phyloP scores from a whole-genome alignment of 1,284 basidiomycete species.

The Naganishia liquefaciens region DNA sequence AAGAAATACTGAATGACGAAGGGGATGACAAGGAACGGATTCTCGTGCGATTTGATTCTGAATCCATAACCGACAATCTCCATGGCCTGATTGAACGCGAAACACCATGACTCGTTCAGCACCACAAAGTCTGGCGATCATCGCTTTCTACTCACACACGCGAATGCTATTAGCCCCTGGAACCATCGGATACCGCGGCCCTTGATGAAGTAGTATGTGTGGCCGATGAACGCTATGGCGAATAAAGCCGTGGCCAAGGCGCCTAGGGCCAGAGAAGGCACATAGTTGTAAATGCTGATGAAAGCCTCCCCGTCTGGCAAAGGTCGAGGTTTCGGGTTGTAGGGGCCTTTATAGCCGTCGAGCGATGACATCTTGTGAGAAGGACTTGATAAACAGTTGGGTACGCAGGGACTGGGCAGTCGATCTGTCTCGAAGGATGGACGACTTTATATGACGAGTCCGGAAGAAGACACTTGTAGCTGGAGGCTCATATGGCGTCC shows the following conservation, averaged over 20 bases:
- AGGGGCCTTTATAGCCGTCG: slow-evolving; percentile 43
- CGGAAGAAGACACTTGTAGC: too few species aligned
- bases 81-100: slow-evolving; percentile 10
- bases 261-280: slow-evolving; percentile 45
- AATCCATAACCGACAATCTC: slow-evolving; percentile 31
- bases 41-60: slow-evolving; percentile 24
- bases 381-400: neutral
- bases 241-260: slow-evolving; percentile 46
- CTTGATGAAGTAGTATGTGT: slow-evolving; percentile 39
- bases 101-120: too few species aligned
- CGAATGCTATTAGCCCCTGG: slow-evolving; percentile 24
- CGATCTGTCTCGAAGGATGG: too few species aligned
- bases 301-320: slow-evolving; percentile 42
- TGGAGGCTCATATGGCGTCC: too few species aligned
- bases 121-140: neutral
- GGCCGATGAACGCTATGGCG: slow-evolving; percentile 41
- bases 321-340: slow-evolving; percentile 42
- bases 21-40: slow-evolving; percentile 32
- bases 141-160: slow-evolving; percentile 18
- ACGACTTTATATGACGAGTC: too few species aligned
- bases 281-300: slow-evolving; percentile 52
- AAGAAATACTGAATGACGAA: slow-evolving; percentile 53
- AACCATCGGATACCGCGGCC: slow-evolving; percentile 32
- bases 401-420: neutral
- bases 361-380: neutral